Conservation (phyloP, 2,329 filamentous ascomycete genomes). For the Penicillium aurantiogriseum region DNA sequence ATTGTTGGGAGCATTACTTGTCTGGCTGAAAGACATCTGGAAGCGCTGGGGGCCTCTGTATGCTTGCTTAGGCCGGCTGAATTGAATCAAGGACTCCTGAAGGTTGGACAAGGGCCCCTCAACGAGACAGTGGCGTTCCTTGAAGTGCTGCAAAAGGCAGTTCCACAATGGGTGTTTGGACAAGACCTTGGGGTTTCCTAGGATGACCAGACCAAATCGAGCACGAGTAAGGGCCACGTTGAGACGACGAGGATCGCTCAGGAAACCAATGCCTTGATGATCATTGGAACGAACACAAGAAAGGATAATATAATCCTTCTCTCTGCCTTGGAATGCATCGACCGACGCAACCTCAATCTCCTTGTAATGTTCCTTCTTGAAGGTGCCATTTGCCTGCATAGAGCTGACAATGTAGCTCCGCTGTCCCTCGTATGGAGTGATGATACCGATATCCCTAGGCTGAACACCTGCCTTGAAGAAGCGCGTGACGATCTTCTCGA, state of each 20-base stretch:
- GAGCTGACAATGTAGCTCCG: constrained; percentile 97
- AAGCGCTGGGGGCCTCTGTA: constrained; percentile 87
- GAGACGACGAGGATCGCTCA: constrained; percentile 94
- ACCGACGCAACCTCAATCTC: constrained; percentile 98
- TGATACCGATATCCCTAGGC: constrained; percentile 90
- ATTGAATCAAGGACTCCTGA: constrained; percentile 93
- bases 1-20: constrained; percentile 57
- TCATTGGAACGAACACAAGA: constrained; percentile 98
- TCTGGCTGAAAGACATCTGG: constrained; percentile 73
- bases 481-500: constrained; percentile 96
- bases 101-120: constrained; percentile 93
- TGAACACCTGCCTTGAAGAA: constrained; percentile 99
- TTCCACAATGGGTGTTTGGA: constrained; percentile 99
- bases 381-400: constrained; percentile 97
- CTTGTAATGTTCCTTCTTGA: constrained; percentile 98
- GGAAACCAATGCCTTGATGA: constrained; percentile 97
- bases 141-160: constrained; percentile 90
- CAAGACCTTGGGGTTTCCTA: constrained; percentile 95
- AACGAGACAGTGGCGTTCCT: constrained; percentile 92
- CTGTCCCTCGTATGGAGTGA: constrained; percentile 97
- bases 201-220: constrained; percentile 93
- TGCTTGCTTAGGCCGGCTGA: constrained; percentile 86
- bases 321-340: constrained; percentile 96
- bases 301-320: constrained; percentile 98
- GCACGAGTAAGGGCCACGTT: constrained; percentile 96